These are phyloP conservation scores for Drosera capensis DNA, from an alignment of 148 eudicot genomes.

Conservation along the genomic window DNA sequence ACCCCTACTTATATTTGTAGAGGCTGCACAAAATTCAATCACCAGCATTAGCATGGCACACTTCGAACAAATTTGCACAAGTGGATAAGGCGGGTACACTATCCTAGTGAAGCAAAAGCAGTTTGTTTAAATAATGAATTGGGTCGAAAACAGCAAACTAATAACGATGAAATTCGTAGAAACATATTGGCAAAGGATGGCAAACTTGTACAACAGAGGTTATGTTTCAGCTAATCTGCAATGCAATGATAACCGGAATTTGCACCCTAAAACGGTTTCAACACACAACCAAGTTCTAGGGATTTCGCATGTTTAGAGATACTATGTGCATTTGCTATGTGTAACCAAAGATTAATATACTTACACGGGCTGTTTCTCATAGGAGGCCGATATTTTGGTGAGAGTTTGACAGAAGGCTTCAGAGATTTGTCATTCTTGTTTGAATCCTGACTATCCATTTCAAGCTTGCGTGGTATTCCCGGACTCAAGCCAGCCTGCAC, in stretches of 20 bases:
- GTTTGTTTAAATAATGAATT: too few species aligned
- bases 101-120: not conserved
- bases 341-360: slow-evolving; percentile 7
- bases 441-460: slow-evolving; percentile 43
- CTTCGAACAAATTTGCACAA: not conserved
- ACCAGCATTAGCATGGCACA: not conserved
- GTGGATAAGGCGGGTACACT: not conserved
- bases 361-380: slow-evolving; percentile 39
- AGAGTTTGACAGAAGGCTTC: slow-evolving; percentile 23
- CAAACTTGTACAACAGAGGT: too few species aligned
- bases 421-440: slow-evolving; percentile 33
- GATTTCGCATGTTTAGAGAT: not conserved
- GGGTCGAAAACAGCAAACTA: too few species aligned
- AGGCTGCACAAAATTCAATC: slow-evolving; percentile 24
- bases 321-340: not conserved
- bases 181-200: too few species aligned
- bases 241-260: too few species aligned
- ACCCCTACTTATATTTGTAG: slow-evolving; percentile 21
- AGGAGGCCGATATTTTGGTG: slow-evolving; percentile 54
- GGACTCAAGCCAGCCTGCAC: slow-evolving; percentile 24
- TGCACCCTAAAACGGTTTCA: not conserved
- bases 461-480: slow-evolving; percentile 52
- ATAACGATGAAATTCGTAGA: too few species aligned
- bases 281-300: too few species aligned
- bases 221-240: too few species aligned